phyloP scores from a whole-genome alignment of 305 asterid species.

The Salvia sclarea region DNA sequence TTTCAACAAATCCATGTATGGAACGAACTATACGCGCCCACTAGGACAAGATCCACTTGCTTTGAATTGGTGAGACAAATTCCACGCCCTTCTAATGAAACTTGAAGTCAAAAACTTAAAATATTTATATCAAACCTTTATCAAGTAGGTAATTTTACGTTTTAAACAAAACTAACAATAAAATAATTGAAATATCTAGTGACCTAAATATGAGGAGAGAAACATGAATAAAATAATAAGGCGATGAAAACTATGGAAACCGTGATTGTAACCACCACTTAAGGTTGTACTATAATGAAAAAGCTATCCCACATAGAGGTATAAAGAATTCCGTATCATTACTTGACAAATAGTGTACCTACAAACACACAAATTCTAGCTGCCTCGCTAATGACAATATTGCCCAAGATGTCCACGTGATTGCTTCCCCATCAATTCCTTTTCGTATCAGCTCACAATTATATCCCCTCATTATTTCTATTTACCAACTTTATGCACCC shows the following conservation, averaged over 20 bases:
- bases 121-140: background rate
- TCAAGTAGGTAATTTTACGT: background rate
- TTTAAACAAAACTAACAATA: background rate
- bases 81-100: background rate
- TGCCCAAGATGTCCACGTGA: constrained; percentile 33
- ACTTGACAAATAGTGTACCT: constrained; percentile 29
- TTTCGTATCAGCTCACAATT: background rate
- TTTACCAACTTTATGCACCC: background rate
- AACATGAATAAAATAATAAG: constrained; percentile 15
- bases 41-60: background rate
- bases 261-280: constrained; percentile 28
- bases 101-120: background rate
- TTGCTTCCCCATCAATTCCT: constrained; percentile 20
- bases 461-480: background rate
- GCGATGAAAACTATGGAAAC: constrained; percentile 43
- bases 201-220: background rate
- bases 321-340: constrained; percentile 2
- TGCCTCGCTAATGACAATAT: background rate
- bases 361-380: constrained; percentile 29
- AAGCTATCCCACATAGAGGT: constrained; percentile 11
- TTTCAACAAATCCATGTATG: background rate
- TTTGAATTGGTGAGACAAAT: background rate
- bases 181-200: background rate
- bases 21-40: background rate
- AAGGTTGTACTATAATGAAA: constrained; percentile 2